A percentile compares a stretch with the other conserved stretches of the same genome.
Conservation (phyloP, 495 filamentous ascomycete species). For the Penicillium soppii region DNA sequence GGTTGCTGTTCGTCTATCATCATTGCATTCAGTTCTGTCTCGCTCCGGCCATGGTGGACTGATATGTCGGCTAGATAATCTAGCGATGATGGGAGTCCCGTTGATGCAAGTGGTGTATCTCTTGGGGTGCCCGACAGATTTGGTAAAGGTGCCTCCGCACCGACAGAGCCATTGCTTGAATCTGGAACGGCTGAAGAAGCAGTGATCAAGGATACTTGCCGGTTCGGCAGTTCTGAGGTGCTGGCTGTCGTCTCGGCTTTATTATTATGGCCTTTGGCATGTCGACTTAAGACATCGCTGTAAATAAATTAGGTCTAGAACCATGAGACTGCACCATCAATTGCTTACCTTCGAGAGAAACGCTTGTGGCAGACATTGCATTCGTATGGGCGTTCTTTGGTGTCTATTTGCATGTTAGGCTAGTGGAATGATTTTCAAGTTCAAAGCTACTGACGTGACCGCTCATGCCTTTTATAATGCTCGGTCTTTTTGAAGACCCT, state of each 20-base stretch:
- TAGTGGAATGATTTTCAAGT: background rate
- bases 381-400: constrained; percentile 54
- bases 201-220: constrained; percentile 4
- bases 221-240: constrained; percentile 21
- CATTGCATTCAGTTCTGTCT: constrained; percentile 32
- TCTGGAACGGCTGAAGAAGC: constrained; percentile 14
- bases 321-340: background rate
- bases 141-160: constrained; percentile 12
- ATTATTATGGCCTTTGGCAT: constrained; percentile 49
- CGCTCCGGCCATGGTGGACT: constrained; percentile 36
- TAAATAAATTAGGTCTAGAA: constrained; percentile 12
- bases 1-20: constrained; percentile 36
- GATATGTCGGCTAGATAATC: constrained; percentile 43
- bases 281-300: constrained; percentile 54
- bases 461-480: constrained; percentile 55
- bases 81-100: constrained; percentile 31
- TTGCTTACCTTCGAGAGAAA: constrained; percentile 50
- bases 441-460: constrained; percentile 44
- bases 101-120: constrained; percentile 24
- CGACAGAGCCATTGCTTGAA: constrained; percentile 17
- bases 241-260: constrained; percentile 21
- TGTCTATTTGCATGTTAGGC: constrained; percentile 36
- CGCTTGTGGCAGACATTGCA: constrained; percentile 53
- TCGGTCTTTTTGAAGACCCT: constrained; percentile 55
- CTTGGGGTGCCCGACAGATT: constrained; percentile 19